Conservation (phyloP, 2,329 filamentous ascomycete genomes). For the Aureobasidium sp. region DNA sequence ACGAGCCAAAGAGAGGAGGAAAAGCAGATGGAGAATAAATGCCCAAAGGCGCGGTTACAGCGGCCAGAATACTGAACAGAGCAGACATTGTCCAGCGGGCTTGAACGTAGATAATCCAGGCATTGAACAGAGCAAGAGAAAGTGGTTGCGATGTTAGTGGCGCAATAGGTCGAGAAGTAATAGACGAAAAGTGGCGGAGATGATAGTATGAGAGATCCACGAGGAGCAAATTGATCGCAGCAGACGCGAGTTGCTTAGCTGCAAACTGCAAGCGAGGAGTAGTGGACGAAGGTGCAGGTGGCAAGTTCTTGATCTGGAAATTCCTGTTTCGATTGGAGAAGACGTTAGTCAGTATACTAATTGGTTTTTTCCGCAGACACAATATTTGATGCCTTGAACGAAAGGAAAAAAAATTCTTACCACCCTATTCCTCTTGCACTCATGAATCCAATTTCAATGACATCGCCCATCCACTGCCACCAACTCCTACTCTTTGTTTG, state of each 20-base stretch:
- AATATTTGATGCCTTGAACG: too few species aligned
- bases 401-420: not conserved
- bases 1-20: not conserved
- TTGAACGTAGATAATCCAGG: slow-evolving; percentile 5
- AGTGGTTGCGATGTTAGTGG: not conserved
- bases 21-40: not conserved
- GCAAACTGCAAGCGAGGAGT: not conserved
- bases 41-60: not conserved
- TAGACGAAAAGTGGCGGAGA: not conserved
- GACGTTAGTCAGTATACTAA: too few species aligned
- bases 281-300: not conserved
- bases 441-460: not conserved
- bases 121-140: not conserved
- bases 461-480: not conserved
- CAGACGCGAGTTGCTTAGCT: not conserved
- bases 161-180: not conserved
- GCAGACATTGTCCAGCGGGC: not conserved
- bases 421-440: not conserved
- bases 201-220: not conserved
- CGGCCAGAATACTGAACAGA: not conserved
- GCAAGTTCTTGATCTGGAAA: not conserved
- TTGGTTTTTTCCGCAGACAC: too few species aligned
- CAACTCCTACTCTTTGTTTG: not conserved
- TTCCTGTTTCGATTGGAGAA: not conserved
- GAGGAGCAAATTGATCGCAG: not conserved